These are phyloP conservation scores for Streptanthus diversifolius DNA, from an alignment of 345 rosid genomes.

Conservation along the genomic window DNA sequence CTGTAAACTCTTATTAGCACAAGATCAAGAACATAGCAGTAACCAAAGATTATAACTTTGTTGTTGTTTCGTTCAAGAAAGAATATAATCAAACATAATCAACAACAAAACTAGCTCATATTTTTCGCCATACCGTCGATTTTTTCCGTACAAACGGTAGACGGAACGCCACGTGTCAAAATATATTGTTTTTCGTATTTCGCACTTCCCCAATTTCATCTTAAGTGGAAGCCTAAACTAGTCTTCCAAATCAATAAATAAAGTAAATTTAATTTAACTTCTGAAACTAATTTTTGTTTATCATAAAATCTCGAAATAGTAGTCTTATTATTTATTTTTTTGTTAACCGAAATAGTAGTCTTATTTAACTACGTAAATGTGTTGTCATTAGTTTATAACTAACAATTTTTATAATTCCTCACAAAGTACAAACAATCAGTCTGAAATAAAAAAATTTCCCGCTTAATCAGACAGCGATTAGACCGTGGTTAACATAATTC, in stretches of 20 bases:
- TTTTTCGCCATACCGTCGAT: neutral
- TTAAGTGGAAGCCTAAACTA: neutral
- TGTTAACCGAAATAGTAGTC: too few species aligned
- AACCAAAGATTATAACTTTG: too few species aligned
- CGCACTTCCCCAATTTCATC: neutral
- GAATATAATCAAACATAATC: neutral
- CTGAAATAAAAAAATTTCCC: neutral
- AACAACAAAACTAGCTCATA: neutral
- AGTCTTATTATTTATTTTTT: too few species aligned
- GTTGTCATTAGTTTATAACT: neutral
- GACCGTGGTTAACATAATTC: slow-evolving; percentile 1
- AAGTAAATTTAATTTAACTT: neutral
- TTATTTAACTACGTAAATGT: neutral
- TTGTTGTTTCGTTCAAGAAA: too few species aligned
- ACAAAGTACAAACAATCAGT: neutral
- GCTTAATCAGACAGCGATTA: neutral
- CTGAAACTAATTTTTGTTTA: neutral
- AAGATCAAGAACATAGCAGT: too few species aligned
- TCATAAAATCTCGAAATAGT: neutral
- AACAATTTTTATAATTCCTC: neutral
- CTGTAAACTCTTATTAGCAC: neutral
- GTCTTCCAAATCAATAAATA: too few species aligned
- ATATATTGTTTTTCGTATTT: neutral
- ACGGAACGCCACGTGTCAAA: neutral
- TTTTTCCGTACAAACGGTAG: neutral